Conservation (phyloP, 345 rosid genomes). For the Viola odorata region DNA sequence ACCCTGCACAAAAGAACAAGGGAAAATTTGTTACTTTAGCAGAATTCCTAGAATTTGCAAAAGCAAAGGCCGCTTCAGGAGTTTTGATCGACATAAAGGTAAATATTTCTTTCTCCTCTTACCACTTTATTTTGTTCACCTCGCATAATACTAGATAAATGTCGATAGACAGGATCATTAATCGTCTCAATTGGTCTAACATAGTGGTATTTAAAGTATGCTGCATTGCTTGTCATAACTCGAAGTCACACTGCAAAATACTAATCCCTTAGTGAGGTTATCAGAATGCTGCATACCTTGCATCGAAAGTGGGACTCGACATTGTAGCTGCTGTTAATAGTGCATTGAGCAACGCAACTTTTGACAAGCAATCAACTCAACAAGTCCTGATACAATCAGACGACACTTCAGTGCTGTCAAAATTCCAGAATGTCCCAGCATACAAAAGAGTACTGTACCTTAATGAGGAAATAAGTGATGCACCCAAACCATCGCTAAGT, state of each 20-base stretch:
- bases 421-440: constrained; percentile 35
- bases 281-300: constrained; percentile 87
- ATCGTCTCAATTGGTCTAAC: too few species aligned
- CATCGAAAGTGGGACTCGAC: constrained; percentile 67
- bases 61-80: constrained; percentile 64
- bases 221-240: too few species aligned
- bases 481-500: constrained; percentile 39
- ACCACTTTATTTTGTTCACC: neutral
- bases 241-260: too few species aligned
- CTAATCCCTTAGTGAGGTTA: neutral
- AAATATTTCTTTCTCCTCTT: constrained; percentile 3
- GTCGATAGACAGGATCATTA: too few species aligned
- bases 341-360: constrained; percentile 53
- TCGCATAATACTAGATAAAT: too few species aligned
- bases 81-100: constrained; percentile 70
- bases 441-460: constrained; percentile 55
- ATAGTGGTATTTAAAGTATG: too few species aligned
- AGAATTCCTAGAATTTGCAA: constrained; percentile 69
- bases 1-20: constrained; percentile 57
- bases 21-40: constrained; percentile 58
- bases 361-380: constrained; percentile 67
- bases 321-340: constrained; percentile 41
- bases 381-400: constrained; percentile 70
- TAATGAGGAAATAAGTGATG: constrained; percentile 41
- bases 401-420: constrained; percentile 60